A percentile compares a stretch with the other conserved stretches of the same genome.
These are phyloP conservation scores for Mycogone perniciosa DNA, from an alignment of 2,329 filamentous ascomycete genomes.

Conservation along the genomic window DNA sequence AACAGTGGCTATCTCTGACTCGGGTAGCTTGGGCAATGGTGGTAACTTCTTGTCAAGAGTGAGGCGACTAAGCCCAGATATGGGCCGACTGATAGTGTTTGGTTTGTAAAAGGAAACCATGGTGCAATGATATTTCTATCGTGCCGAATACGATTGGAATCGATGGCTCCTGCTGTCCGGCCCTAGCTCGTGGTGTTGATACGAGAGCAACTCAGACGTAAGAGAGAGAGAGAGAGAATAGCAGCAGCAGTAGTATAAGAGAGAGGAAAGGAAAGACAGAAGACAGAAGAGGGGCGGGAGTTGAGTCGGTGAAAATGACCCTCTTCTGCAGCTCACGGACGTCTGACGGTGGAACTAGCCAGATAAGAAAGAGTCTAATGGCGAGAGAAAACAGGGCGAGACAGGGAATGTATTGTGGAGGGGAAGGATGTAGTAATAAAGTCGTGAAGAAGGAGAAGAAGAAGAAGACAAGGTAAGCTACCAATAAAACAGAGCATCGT, in stretches of 20 bases:
- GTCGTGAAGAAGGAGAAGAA: too few species aligned
- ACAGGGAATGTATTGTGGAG: too few species aligned
- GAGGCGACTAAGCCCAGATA: conserved; percentile 2
- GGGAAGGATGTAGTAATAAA: too few species aligned
- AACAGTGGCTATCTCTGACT: conserved; percentile 27
- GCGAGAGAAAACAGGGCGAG: too few species aligned
- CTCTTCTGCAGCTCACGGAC: too few species aligned
- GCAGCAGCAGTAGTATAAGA: neutral
- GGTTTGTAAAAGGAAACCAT: neutral
- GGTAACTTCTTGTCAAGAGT: conserved; percentile 19
- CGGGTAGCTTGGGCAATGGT: conserved; percentile 12
- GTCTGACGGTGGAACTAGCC: too few species aligned
- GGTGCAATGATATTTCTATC: neutral
- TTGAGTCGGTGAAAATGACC: too few species aligned
- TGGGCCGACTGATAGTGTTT: neutral
- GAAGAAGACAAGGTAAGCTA: too few species aligned
- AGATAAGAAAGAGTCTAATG: too few species aligned
- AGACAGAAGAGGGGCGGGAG: too few species aligned
- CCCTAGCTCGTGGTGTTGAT: too few species aligned
- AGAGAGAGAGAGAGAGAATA: neutral
- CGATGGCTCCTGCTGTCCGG: neutral
- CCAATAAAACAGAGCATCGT: too few species aligned
- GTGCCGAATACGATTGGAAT: neutral
- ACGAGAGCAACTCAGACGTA: neutral
- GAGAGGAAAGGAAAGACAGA: neutral